Evolutionary conservation across 768 basidiomycete species (phyloP).

Genomic region (Kwoniella bestiolae): DNA sequence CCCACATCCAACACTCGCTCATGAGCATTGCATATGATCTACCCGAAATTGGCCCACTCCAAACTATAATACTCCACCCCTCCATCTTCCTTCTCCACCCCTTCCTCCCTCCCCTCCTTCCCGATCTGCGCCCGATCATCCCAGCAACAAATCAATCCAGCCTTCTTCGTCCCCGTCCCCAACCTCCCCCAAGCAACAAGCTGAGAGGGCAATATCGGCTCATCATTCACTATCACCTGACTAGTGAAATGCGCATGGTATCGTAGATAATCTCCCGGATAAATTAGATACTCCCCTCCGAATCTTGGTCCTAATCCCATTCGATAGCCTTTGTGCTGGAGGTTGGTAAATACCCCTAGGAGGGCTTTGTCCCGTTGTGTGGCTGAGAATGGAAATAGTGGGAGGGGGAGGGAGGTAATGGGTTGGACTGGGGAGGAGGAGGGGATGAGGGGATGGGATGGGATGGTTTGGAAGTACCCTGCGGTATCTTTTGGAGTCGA

Average conservation of each 20-base stretch:
- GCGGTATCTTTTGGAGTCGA: constrained; percentile 4
- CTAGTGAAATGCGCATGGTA: constrained; percentile 97
- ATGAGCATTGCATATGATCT: too few relatives aligned
- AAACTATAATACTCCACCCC: constrained; percentile 57
- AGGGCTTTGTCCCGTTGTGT: constrained; percentile 33
- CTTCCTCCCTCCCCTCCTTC: constrained; percentile 58
- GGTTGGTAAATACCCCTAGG: constrained; percentile 31
- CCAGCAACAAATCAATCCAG: constrained; percentile 88
- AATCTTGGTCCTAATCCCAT: constrained; percentile 63
- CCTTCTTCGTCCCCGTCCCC: constrained; percentile 96
- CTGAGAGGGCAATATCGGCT: constrained; percentile 80
- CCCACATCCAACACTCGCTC: too few relatives aligned
- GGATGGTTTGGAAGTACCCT: constrained; percentile 40
- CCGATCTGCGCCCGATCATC: constrained; percentile 55
- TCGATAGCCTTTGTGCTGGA: constrained; percentile 25
- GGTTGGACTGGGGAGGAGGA: constrained; percentile 3
- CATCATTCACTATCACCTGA: constrained; percentile 68
- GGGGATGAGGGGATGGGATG: constrained; percentile 37
- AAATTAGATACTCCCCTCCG: constrained; percentile 93
- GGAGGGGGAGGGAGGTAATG: constrained; percentile 36
- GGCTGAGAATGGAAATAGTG: constrained; percentile 38
- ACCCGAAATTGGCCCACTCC: constrained; percentile 60
- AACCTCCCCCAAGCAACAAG: constrained; percentile 92
- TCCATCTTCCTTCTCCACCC: constrained; percentile 62
- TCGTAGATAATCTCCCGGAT: constrained; percentile 92